Conservation (phyloP, 345 rosid genomes). For the Salix viminalis region DNA sequence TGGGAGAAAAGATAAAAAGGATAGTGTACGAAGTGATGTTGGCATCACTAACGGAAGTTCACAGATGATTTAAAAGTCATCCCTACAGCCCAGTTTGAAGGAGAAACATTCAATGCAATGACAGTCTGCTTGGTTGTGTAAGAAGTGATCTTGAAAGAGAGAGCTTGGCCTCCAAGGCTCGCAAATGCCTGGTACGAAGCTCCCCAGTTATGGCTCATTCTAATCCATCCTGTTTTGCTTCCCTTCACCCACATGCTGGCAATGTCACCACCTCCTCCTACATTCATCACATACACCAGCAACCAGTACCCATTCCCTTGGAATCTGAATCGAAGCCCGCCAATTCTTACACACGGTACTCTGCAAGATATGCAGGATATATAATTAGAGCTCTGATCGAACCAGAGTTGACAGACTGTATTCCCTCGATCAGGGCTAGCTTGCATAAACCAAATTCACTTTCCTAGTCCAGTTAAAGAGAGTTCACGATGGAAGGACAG, state of each 20-base stretch:
- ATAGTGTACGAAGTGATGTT: too few species aligned
- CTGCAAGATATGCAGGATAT: neutral
- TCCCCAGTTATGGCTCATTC: conserved; percentile 94
- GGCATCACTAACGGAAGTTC: conserved; percentile 50
- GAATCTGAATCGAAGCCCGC: conserved; percentile 28
- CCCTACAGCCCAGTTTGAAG: conserved; percentile 59
- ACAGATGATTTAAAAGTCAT: conserved; percentile 45
- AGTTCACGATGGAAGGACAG: too few species aligned
- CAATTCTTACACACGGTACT: conserved; percentile 17
- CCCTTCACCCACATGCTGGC: conserved; percentile 28
- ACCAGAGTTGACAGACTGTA: too few species aligned
- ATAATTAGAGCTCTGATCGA: neutral
- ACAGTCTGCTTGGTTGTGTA: conserved; percentile 60
- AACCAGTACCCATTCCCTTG: conserved; percentile 32
- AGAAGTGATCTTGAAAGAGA: conserved; percentile 66
- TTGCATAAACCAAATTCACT: too few species aligned
- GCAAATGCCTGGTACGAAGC: conserved; percentile 92
- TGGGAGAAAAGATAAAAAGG: too few species aligned
- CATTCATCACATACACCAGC: conserved; percentile 23
- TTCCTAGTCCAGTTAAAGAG: too few species aligned
- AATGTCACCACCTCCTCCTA: conserved; percentile 32
- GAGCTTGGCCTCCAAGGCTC: conserved; percentile 58
- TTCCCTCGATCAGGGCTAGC: too few species aligned
- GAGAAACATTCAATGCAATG: conserved; percentile 55
- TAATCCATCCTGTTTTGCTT: conserved; percentile 63